Percentiles rank a stretch among this genome's conserved stretches.
Conservation (phyloP, 1,284 basidiomycete genomes). For the Agaricales sp. region DNA sequence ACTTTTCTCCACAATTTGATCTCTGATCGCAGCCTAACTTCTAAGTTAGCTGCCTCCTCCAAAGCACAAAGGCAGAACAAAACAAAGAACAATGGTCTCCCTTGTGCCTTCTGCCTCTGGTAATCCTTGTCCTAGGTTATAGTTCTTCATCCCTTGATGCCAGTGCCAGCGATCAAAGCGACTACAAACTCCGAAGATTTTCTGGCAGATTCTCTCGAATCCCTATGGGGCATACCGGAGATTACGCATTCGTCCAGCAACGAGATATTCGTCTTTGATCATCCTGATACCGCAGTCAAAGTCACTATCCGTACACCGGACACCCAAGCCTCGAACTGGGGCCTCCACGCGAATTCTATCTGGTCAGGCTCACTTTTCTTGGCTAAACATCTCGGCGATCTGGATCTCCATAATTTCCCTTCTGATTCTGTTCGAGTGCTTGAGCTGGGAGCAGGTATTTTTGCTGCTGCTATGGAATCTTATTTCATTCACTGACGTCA, state of each 20-base stretch:
- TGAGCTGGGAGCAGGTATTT: slow-evolving; percentile 49
- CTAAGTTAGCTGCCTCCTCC: too few species aligned
- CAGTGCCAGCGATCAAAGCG: too few species aligned
- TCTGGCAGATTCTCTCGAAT: neutral
- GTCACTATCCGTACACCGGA: slow-evolving; percentile 36
- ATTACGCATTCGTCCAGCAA: neutral
- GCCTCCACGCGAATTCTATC: slow-evolving; percentile 62
- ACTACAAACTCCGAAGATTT: too few species aligned
- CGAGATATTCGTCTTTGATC: neutral
- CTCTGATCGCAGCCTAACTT: too few species aligned
- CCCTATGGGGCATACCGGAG: neutral
- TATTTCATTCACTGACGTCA: too few species aligned
- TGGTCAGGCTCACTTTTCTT: slow-evolving; percentile 60
- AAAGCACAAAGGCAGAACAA: too few species aligned
- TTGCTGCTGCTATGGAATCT: too few species aligned
- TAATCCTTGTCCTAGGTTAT: too few species aligned
- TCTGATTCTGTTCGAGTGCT: slow-evolving; percentile 32
- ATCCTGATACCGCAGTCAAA: neutral
- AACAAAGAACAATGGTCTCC: too few species aligned
- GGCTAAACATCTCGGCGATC: slow-evolving; percentile 45
- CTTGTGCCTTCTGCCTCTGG: too few species aligned
- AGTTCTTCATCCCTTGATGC: too few species aligned
- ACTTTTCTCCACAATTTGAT: too few species aligned
- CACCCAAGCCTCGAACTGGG: slow-evolving; percentile 58
- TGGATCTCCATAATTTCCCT: slow-evolving; percentile 21